These are phyloP conservation scores for Handroanthus guayacan DNA, from an alignment of 257 asterid species.

Conservation along the genomic window DNA sequence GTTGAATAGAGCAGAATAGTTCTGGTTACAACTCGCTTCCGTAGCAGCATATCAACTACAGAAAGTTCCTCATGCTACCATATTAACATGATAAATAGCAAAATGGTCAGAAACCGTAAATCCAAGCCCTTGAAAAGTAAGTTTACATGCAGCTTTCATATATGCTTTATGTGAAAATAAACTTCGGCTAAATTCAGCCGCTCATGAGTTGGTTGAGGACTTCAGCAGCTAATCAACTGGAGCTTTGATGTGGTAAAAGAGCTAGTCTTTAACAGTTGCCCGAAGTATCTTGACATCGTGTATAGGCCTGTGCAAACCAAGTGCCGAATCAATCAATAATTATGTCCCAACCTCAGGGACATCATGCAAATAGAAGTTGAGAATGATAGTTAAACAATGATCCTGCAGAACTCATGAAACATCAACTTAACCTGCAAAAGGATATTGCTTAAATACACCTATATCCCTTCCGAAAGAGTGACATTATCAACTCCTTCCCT, in stretches of 20 bases:
- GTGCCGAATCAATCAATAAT: conserved; percentile 9
- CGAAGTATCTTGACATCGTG: conserved; percentile 92
- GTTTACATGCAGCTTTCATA: background rate
- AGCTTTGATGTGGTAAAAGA: conserved; percentile 12
- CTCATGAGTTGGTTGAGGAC: conserved; percentile 12
- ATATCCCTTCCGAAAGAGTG: too few relatives aligned
- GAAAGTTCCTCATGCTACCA: background rate
- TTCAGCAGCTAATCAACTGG: conserved; percentile 29
- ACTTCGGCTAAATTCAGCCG: background rate
- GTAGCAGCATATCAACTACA: conserved; percentile 5
- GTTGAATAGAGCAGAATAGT: background rate
- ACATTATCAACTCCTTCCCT: too few relatives aligned
- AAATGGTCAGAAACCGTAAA: conserved; percentile 23
- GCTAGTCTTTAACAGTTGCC: conserved; percentile 65
- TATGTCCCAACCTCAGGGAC: conserved; percentile 3
- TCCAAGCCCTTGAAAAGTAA: background rate
- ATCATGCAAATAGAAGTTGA: background rate
- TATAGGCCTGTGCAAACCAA: conserved; percentile 65
- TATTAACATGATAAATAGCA: background rate
- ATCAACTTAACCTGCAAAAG: background rate
- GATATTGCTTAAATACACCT: too few relatives aligned
- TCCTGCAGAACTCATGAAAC: background rate
- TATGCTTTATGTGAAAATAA: background rate
- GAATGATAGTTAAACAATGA: background rate
- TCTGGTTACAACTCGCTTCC: background rate